Conservation (phyloP, 2,329 filamentous ascomycete species). For the Penicillium polonicum region DNA sequence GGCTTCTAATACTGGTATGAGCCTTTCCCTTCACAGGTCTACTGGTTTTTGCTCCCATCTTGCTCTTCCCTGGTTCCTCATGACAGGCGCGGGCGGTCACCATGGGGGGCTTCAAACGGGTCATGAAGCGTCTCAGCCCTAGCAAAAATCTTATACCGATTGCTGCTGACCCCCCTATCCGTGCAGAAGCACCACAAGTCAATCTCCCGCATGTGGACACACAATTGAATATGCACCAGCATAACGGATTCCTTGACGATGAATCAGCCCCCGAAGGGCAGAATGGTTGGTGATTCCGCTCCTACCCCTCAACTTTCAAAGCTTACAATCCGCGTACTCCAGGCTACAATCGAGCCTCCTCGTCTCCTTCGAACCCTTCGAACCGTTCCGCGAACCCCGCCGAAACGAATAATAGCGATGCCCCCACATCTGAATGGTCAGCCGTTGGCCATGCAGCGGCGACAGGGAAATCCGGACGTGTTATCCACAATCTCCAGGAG, state of each 20-base stretch:
- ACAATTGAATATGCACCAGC: conserved; percentile 45
- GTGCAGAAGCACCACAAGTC: conserved; percentile 35
- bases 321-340: neutral
- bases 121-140: conserved; percentile 22
- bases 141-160: conserved; percentile 6
- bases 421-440: conserved; percentile 45
- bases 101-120: conserved; percentile 34
- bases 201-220: conserved; percentile 44
- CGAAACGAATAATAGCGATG: conserved; percentile 31
- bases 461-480: conserved; percentile 51
- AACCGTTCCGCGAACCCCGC: conserved; percentile 19
- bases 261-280: conserved; percentile 22
- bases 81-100: conserved; percentile 17
- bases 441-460: conserved; percentile 51
- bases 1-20: conserved; percentile 8
- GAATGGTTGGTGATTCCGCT: conserved; percentile 24
- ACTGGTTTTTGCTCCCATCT: conserved; percentile 5
- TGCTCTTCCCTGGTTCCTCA: neutral
- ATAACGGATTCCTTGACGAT: conserved; percentile 40
- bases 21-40: conserved; percentile 1
- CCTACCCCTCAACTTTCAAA: neutral
- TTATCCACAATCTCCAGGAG: conserved; percentile 52
- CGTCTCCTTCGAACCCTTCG: conserved; percentile 17
- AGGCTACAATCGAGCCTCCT: conserved; percentile 14
- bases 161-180: conserved; percentile 31